phyloP scores from a whole-genome alignment of 2,329 filamentous ascomycete genomes.

The Curvularia lunata region DNA sequence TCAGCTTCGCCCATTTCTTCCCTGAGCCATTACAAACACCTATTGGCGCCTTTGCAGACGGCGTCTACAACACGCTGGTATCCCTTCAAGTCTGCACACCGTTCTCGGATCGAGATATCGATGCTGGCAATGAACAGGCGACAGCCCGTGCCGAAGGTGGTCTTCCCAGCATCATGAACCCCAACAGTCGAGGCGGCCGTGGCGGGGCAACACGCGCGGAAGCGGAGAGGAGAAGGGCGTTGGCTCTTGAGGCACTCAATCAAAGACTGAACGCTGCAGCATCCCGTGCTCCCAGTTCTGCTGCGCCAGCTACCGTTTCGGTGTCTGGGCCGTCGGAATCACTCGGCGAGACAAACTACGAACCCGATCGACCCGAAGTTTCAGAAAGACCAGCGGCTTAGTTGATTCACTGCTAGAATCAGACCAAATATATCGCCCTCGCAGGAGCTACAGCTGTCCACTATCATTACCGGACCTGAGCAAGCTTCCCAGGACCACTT shows the following conservation, averaged over 20 bases:
- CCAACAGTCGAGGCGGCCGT: constrained; percentile 54
- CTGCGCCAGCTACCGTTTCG: constrained; percentile 48
- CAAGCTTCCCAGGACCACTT: background rate
- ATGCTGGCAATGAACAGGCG: constrained; percentile 74
- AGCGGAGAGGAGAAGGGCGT: constrained; percentile 84
- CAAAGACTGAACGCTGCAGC: constrained; percentile 89
- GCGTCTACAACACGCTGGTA: constrained; percentile 77
- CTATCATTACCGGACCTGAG: background rate
- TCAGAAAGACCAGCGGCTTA: constrained; percentile 32
- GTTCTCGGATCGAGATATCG: constrained; percentile 81
- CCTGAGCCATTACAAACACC: constrained; percentile 81
- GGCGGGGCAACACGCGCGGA: constrained; percentile 78
- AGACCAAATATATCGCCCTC: background rate
- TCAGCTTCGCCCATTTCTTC: constrained; percentile 95
- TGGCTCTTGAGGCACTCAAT: constrained; percentile 90
- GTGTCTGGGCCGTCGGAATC: constrained; percentile 40
- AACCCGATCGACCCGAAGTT: constrained; percentile 49
- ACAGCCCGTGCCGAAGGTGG: constrained; percentile 67
- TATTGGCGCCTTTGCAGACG: constrained; percentile 74
- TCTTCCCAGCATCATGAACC: constrained; percentile 64
- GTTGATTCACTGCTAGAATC: background rate
- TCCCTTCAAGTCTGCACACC: constrained; percentile 80
- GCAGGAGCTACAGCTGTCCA: background rate
- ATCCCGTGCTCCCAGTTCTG: constrained; percentile 52
- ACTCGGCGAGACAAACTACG: constrained; percentile 52